A percentile compares a stretch with the other conserved stretches of the same genome.
Conservation (phyloP, 768 basidiomycete species). For the Austroboletus eburneus region DNA sequence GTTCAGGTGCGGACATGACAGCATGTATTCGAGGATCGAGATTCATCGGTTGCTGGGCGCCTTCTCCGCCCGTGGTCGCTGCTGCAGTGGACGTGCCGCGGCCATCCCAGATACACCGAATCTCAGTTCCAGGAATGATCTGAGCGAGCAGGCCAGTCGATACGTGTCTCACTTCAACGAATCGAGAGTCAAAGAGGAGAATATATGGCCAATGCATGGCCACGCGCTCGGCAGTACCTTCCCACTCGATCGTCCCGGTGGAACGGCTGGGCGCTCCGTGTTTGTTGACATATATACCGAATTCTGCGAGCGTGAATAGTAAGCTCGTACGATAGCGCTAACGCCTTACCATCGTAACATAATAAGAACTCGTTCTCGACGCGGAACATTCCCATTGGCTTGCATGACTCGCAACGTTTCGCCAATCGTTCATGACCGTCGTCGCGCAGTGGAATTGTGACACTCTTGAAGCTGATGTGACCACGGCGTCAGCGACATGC, state of each 20-base stretch:
- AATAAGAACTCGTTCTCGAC: slow-evolving; percentile 86
- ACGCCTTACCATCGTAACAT: slow-evolving; percentile 73
- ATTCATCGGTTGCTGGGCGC: slow-evolving; percentile 40
- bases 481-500: not conserved
- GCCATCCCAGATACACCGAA: slow-evolving; percentile 90
- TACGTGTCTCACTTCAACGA: slow-evolving; percentile 87
- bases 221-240: slow-evolving; percentile 84
- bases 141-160: slow-evolving; percentile 76
- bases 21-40: slow-evolving; percentile 85
- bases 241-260: slow-evolving; percentile 84
- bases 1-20: slow-evolving; percentile 64
- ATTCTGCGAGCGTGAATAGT: slow-evolving; percentile 47
- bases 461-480: slow-evolving; percentile 72
- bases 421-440: slow-evolving; percentile 66
- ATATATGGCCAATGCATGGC: slow-evolving; percentile 89
- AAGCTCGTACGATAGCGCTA: not conserved
- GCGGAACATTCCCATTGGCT: slow-evolving; percentile 88
- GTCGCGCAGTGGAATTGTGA: slow-evolving; percentile 84
- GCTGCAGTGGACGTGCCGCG: slow-evolving; percentile 39
- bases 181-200: slow-evolving; percentile 81
- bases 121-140: slow-evolving; percentile 76
- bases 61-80: slow-evolving; percentile 28
- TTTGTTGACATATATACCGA: slow-evolving; percentile 88
- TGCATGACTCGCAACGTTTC: slow-evolving; percentile 75
- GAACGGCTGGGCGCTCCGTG: slow-evolving; percentile 82